Base-by-base conservation (phyloP, 306 rosid genomes). In the Quercus aquifolioides region DNA sequence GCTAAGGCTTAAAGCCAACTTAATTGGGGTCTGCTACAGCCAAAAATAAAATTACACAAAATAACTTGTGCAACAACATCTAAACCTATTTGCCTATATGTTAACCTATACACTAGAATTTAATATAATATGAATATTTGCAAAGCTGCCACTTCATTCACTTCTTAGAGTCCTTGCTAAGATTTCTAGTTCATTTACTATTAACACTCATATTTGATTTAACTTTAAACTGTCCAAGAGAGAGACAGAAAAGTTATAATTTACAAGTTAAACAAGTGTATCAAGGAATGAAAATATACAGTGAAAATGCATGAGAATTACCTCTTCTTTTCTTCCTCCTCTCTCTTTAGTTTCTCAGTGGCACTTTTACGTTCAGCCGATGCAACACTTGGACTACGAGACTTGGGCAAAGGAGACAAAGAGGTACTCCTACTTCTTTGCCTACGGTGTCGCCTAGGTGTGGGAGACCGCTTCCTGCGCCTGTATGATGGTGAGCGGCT, bases 261-360 rank as follows among this genome's bases (percentile, higher is more conserved):
- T 49, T 12, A 13, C 14, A 49, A 49, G 5, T n/a, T 64, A 64
- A 62, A 14, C 35, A 62, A 26, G 10, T 62, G 28, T 5, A 62
- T 30, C 69, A 62, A 6, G 28, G 69, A 62, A 62, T 25, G 69
- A 62, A 26, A 62, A 14, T 62, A 62, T 4, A 62, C 2, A 25
- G 69, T 28, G 71, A 31, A 59, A 59, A 46, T 30, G 28, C 17
- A 5, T 17, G 23, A 35, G 33, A 55, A 77, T 19, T 13, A 86
- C 96, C 89, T 89, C 76, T 86, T 88, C 54, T 81, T 89, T 60
- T 81, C 91, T 41, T 86, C 84, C 81, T 81, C 88, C 79, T 84
- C 86, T 72, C 73, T 91, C 85, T 86, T 91, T 58, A 81, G 90
- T 57, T 87, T 88, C 4, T 79, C 83, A 14, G 57, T 56, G 77